Percentiles rank a stretch among this genome's conserved stretches.
Evolutionary conservation across 345 rosid species (phyloP).

Genomic region (Kandelia obovata): DNA sequence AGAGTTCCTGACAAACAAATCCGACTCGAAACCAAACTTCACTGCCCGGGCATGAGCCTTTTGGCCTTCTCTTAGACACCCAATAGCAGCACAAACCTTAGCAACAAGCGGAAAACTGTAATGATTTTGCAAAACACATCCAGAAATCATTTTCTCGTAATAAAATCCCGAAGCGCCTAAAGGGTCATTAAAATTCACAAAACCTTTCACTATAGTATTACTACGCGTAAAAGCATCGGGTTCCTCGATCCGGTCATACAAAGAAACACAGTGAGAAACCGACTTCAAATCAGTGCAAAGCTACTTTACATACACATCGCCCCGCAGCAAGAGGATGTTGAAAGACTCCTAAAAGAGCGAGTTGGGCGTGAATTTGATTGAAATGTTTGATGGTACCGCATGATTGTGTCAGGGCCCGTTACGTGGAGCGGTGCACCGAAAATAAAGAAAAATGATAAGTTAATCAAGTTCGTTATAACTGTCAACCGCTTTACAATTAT

Average conservation of each 20-base stretch:
- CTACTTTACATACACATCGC: constrained; percentile 42
- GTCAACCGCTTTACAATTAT: no score
- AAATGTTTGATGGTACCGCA: constrained; percentile 34
- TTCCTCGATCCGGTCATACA: constrained; percentile 38
- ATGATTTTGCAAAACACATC: constrained; percentile 41
- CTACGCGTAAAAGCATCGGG: constrained; percentile 55
- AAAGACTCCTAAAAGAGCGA: constrained; percentile 36
- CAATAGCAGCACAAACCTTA: constrained; percentile 43
- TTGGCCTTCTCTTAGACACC: constrained; percentile 31
- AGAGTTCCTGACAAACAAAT: constrained; percentile 31
- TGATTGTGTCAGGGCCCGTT: constrained; percentile 7
- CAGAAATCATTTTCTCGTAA: constrained; percentile 47
- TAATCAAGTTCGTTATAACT: no score
- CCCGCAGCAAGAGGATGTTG: constrained; percentile 50
- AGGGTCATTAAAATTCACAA: constrained; percentile 30
- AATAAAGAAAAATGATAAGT: no score
- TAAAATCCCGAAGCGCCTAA: constrained; percentile 50
- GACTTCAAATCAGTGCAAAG: constrained; percentile 41
- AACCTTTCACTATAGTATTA: constrained; percentile 49
- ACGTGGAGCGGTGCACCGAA: no score
- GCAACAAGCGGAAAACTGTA: constrained; percentile 55
- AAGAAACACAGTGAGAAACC: constrained; percentile 38
- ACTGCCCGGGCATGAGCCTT: constrained; percentile 24
- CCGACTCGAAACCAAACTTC: constrained; percentile 31
- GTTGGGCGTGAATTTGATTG: constrained; percentile 45